Conservation (phyloP, 2,329 filamentous ascomycete species). For the Talaromyces sp. region DNA sequence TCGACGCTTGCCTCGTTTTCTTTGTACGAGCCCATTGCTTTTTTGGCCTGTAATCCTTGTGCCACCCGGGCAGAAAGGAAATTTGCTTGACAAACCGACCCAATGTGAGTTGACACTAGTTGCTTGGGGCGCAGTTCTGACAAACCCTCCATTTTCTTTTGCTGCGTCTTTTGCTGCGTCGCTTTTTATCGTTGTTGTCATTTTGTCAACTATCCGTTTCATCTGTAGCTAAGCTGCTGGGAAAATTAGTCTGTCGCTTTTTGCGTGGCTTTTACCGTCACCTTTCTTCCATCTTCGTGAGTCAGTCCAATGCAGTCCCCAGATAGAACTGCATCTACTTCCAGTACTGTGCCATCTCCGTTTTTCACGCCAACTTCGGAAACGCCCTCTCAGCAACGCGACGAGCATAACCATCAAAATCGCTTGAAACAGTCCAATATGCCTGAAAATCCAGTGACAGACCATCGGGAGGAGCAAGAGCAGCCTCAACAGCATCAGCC, state of each 20-base stretch:
- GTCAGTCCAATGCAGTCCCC: slow-evolving; percentile 18
- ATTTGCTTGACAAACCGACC: slow-evolving; percentile 4
- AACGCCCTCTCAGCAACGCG: not conserved
- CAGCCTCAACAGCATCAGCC: slow-evolving; percentile 10
- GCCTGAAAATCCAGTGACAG: slow-evolving; percentile 15
- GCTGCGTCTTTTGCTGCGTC: not conserved
- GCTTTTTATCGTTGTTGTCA: not conserved
- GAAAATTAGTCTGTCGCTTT: not conserved
- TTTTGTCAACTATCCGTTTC: not conserved
- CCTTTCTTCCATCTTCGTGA: slow-evolving; percentile 1
- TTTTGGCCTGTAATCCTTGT: not conserved
- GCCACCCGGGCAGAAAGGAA: slow-evolving; percentile 1
- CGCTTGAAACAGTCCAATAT: slow-evolving; percentile 12
- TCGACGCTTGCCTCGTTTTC: slow-evolving; percentile 15
- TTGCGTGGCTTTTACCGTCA: not conserved
- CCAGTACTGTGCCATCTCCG: slow-evolving; percentile 10
- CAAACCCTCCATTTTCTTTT: not conserved
- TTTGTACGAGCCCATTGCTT: slow-evolving; percentile 13
- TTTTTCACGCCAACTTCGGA: slow-evolving; percentile 14
- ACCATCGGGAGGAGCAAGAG: slow-evolving; percentile 13
- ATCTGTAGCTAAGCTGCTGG: not conserved
- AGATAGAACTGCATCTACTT: slow-evolving; percentile 16
- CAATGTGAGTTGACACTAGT: slow-evolving; percentile 10
- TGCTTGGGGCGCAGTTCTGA: not conserved
- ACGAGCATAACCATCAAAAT: slow-evolving; percentile 10